Conservation (phyloP, 2,329 filamentous ascomycete species). For the Cercospora janseana region DNA sequence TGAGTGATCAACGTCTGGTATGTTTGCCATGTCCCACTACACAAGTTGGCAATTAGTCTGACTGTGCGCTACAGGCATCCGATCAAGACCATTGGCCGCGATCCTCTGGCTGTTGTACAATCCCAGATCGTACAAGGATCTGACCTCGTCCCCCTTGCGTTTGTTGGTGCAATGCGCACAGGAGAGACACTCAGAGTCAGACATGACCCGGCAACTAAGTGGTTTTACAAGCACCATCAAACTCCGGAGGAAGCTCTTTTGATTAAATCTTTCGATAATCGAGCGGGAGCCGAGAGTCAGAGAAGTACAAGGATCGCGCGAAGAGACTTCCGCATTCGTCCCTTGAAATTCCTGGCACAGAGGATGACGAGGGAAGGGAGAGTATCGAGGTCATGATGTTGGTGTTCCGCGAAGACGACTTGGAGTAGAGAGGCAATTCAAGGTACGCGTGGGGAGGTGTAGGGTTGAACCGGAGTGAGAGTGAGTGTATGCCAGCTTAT, state of each 20-base stretch:
- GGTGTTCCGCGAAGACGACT: conserved; percentile 57
- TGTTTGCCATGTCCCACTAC: not conserved
- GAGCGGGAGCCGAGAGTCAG: conserved; percentile 35
- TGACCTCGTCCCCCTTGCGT: conserved; percentile 69
- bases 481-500: too few relatives aligned
- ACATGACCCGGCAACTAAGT: too few relatives aligned
- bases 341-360: conserved; percentile 70
- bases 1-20: conserved; percentile 49
- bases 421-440: conserved; percentile 8
- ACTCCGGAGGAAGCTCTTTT: conserved; percentile 51
- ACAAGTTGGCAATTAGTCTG: not conserved
- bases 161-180: conserved; percentile 66
- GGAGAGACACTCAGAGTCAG: conserved; percentile 69
- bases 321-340: conserved; percentile 63
- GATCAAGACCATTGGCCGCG: conserved; percentile 50
- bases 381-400: conserved; percentile 84
- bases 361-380: conserved; percentile 67
- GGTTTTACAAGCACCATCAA: conserved; percentile 72
- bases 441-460: too few relatives aligned
- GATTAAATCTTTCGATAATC: conserved; percentile 48
- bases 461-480: too few relatives aligned
- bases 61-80: conserved; percentile 16
- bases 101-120: conserved; percentile 59
- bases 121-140: conserved; percentile 55
- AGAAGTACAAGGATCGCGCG: conserved; percentile 20